phyloP scores from a whole-genome alignment of 768 basidiomycete genomes.

The Auricularia sp. region DNA sequence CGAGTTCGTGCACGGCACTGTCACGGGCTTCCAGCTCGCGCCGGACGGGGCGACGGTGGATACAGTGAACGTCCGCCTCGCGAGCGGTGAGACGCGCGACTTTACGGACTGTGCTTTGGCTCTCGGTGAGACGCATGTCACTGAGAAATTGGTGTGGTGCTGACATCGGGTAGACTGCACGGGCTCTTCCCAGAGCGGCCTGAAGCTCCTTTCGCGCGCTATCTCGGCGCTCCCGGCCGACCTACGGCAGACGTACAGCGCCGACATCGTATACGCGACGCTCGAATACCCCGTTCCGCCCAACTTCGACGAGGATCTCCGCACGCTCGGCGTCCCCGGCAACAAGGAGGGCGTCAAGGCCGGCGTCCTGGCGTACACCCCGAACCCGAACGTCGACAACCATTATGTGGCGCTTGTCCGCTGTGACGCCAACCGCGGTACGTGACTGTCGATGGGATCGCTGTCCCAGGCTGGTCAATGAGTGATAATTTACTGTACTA shows the following conservation, averaged over 20 bases:
- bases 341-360: background rate
- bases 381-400: background rate
- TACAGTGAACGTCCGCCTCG: conserved; percentile 9
- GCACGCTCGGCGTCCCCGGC: conserved; percentile 13
- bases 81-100: conserved; percentile 8
- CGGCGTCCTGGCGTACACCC: background rate
- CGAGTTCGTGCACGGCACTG: conserved; percentile 17
- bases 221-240: conserved; percentile 1
- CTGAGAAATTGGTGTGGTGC: background rate
- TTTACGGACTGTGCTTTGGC: conserved; percentile 11
- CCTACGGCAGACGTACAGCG: conserved; percentile 16
- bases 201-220: conserved; percentile 17
- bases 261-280: conserved; percentile 14
- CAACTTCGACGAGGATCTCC: background rate
- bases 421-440: conserved; percentile 2
- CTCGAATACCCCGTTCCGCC: conserved; percentile 11
- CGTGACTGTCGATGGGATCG: background rate
- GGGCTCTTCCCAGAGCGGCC: conserved; percentile 16
- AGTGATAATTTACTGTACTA: background rate
- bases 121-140: conserved; percentile 11
- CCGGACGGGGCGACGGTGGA: background rate
- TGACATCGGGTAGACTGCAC: conserved; percentile 19
- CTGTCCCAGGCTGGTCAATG: background rate
- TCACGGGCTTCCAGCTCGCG: conserved; percentile 15
- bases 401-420: background rate